Percentiles rank a stretch among this genome's conserved stretches.
Evolutionary conservation across 2,329 filamentous ascomycete genomes (phyloP).

Genomic region (Neofusicoccum kwambonambiense): DNA sequence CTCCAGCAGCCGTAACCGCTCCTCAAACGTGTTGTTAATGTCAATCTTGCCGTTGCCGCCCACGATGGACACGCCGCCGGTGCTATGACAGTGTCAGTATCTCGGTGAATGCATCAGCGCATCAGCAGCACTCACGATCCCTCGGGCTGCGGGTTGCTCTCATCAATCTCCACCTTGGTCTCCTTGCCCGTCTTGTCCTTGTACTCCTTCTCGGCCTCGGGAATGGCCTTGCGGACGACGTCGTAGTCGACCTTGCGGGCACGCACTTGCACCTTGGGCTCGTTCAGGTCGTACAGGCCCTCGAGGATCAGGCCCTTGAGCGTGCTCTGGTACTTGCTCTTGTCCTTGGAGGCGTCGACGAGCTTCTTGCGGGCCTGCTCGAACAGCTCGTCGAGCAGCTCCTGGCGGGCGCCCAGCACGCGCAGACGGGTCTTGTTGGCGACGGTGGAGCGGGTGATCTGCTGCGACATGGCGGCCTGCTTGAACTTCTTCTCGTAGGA

Average conservation of each 20-base stretch:
- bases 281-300: constrained; percentile 83
- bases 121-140: constrained; percentile 64
- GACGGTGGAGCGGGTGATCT: constrained; percentile 94
- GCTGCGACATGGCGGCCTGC: constrained; percentile 96
- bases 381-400: constrained; percentile 87
- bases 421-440: constrained; percentile 94
- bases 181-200: constrained; percentile 74
- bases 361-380: constrained; percentile 75
- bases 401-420: constrained; percentile 82
- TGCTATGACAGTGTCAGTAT: constrained; percentile 51
- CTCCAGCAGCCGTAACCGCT: constrained; percentile 81
- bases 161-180: constrained; percentile 69
- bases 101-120: not conserved
- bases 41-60: constrained; percentile 91
- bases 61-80: constrained; percentile 78
- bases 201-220: constrained; percentile 76
- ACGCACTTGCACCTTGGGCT: constrained; percentile 72
- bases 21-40: constrained; percentile 97
- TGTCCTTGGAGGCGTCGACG: constrained; percentile 63
- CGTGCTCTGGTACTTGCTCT: constrained; percentile 70
- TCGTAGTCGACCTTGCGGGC: constrained; percentile 78
- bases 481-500: constrained; percentile 99
- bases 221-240: constrained; percentile 72
- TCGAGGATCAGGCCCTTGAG: constrained; percentile 83
- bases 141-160: constrained; percentile 75